phyloP scores from a whole-genome alignment of 2,329 filamentous ascomycete species.

The Penicillium occitanis region DNA sequence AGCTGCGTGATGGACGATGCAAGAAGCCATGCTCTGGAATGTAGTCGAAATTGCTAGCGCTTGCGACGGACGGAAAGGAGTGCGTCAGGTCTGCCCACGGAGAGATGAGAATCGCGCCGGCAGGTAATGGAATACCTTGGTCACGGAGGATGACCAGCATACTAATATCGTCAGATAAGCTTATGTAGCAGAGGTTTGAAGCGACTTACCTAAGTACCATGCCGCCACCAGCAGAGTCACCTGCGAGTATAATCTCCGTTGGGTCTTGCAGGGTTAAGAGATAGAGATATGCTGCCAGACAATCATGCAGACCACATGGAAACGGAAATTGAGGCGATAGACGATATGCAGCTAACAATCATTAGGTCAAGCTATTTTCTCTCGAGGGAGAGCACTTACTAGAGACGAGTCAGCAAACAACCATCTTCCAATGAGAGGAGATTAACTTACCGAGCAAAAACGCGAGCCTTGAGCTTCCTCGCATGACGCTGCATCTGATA shows the following conservation, averaged over 20 bases:
- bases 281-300: conserved; percentile 81
- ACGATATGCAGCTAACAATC: conserved; percentile 65
- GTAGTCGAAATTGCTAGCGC: conserved; percentile 74
- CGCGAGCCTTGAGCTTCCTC: conserved; percentile 83
- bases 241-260: conserved; percentile 79
- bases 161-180: conserved; percentile 36
- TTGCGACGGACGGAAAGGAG: conserved; percentile 86
- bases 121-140: conserved; percentile 77
- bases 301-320: conserved; percentile 88
- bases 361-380: neutral
- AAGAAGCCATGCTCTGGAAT: conserved; percentile 86
- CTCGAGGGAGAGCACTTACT: conserved; percentile 22
- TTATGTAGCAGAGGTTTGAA: neutral
- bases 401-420: neutral
- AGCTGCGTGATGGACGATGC: conserved; percentile 83
- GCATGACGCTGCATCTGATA: conserved; percentile 97
- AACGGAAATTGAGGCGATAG: conserved; percentile 94
- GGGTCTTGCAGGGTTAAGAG: conserved; percentile 75
- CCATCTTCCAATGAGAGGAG: neutral
- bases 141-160: conserved; percentile 80
- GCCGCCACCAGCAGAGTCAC: conserved; percentile 90
- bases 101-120: conserved; percentile 85
- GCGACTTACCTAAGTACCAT: conserved; percentile 67
- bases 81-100: conserved; percentile 96
- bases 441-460: conserved; percentile 66